A percentile compares a stretch with the other conserved stretches of the same genome.
Conservation (phyloP, 108 stramenopile genomes). For the Skeletonema costatum region DNA sequence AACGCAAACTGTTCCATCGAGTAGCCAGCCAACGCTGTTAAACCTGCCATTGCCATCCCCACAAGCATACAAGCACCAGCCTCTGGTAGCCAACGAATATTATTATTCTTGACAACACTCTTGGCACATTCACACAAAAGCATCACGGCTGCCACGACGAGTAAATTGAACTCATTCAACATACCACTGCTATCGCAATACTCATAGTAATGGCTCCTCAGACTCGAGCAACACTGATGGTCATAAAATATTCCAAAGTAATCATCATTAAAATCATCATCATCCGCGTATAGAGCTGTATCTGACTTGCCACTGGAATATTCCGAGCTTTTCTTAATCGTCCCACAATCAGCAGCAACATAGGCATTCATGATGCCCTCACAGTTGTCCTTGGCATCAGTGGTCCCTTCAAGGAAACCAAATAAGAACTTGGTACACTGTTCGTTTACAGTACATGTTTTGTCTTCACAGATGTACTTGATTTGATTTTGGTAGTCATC, state of each 20-base stretch:
- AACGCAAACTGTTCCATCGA: conserved; percentile 60
- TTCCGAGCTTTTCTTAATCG: conserved; percentile 28
- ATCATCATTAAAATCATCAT: conserved; percentile 68
- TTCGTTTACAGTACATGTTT: conserved; percentile 51
- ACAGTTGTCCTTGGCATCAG: conserved; percentile 82
- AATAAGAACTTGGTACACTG: conserved; percentile 68
- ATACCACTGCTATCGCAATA: conserved; percentile 63
- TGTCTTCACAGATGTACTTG: conserved; percentile 25
- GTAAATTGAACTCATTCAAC: conserved; percentile 57
- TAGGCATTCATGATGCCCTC: conserved; percentile 83
- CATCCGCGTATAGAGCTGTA: conserved; percentile 23
- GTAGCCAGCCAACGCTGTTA: conserved; percentile 25
- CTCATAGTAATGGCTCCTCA: conserved; percentile 47
- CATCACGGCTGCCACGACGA: conserved; percentile 76
- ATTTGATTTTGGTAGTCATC: conserved; percentile 13
- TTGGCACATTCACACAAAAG: conserved; percentile 75
- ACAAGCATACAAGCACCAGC: conserved; percentile 89
- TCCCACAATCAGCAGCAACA: conserved; percentile 66
- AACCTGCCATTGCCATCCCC: conserved; percentile 27
- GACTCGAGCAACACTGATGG: conserved; percentile 64
- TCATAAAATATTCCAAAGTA: conserved; percentile 61
- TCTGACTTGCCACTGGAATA: conserved; percentile 10
- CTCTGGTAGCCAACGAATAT: conserved; percentile 77
- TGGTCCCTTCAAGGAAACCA: conserved; percentile 82
- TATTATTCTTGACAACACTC: conserved; percentile 53